Evolutionary conservation across 2,329 filamentous ascomycete genomes (phyloP).

Genomic region (Tolypocladium ophioglossoides): DNA sequence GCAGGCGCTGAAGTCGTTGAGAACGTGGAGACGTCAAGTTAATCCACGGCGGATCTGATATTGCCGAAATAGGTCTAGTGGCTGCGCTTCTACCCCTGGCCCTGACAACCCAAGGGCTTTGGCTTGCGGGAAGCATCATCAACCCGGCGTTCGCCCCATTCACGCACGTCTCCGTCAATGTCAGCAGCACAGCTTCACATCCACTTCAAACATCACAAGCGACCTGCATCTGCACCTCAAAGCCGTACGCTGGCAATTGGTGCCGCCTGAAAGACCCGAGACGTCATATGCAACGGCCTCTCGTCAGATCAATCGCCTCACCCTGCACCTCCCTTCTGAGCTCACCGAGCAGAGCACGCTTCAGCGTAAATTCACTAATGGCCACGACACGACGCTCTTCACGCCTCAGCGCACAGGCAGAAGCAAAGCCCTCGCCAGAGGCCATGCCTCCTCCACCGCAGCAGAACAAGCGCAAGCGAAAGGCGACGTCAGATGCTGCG

Average conservation of each 20-base stretch:
- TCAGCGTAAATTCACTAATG: constrained; percentile 8
- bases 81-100: no score
- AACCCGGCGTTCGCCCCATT: neutral
- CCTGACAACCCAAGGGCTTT: neutral
- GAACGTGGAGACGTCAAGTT: no score
- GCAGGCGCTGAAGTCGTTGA: no score
- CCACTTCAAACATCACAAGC: neutral
- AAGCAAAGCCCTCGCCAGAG: constrained; percentile 6
- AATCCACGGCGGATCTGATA: no score
- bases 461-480: constrained; percentile 23
- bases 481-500: constrained; percentile 12
- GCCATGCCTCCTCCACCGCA: constrained; percentile 9
- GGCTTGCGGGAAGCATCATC: neutral
- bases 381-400: constrained; percentile 27
- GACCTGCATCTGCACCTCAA: neutral
- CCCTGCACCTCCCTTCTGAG: neutral
- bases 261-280: neutral
- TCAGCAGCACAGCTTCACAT: neutral
- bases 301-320: neutral
- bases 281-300: neutral
- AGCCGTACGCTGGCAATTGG: neutral
- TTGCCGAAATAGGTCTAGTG: neutral
- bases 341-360: neutral
- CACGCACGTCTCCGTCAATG: neutral
- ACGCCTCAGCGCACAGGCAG: constrained; percentile 25